These are phyloP conservation scores for Colletotrichum sp. DNA, from an alignment of 2,329 filamentous ascomycete species.

Conservation along the genomic window DNA sequence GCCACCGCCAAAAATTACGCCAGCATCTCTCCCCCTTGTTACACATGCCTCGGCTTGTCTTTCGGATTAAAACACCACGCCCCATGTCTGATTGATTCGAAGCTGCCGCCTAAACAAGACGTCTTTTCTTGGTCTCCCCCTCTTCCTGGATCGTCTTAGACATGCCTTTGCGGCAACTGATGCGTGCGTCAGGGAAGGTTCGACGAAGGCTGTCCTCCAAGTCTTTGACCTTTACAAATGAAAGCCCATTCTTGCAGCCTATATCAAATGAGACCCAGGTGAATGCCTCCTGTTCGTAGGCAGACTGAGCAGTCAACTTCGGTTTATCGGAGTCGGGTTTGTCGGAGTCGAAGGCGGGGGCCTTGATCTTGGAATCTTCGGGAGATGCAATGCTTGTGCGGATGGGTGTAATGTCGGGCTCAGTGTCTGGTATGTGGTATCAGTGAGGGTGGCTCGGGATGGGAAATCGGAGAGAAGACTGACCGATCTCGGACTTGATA, in stretches of 20 bases:
- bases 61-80: background rate
- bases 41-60: background rate
- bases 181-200: background rate
- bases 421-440: background rate
- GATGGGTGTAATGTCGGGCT: background rate
- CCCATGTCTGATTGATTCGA: background rate
- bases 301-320: background rate
- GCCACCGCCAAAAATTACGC: too few species aligned
- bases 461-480: background rate
- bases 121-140: background rate
- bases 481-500: background rate
- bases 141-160: background rate
- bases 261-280: background rate
- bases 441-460: background rate
- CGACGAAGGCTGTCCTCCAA: background rate
- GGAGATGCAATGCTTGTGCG: background rate
- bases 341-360: background rate
- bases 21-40: background rate
- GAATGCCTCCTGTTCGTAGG: background rate
- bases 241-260: background rate
- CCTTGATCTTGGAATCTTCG: background rate
- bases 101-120: background rate
- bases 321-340: background rate
- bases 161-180: background rate
- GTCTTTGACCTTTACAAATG: background rate